Evolutionary conservation across 306 rosid genomes (phyloP).

Genomic region (Boehmeria nivea): DNA sequence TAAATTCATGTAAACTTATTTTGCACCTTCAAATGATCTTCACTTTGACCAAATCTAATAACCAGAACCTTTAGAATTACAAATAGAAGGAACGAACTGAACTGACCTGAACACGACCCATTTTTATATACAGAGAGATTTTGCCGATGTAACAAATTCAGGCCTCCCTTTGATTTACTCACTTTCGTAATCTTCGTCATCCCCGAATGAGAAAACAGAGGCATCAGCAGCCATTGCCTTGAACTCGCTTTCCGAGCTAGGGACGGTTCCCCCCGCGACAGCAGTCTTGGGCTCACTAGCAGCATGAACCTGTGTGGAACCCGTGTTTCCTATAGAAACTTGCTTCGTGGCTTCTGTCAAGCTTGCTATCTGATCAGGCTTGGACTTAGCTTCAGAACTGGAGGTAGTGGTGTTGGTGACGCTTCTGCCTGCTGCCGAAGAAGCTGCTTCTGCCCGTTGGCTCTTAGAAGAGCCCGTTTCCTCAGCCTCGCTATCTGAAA

Average conservation of each 20-base stretch:
- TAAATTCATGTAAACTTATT: slow-evolving; percentile 15
- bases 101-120: slow-evolving; percentile 1
- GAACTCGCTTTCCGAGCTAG: slow-evolving; percentile 71
- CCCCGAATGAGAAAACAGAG: slow-evolving; percentile 91
- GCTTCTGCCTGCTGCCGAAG: slow-evolving; percentile 32
- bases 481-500: slow-evolving; percentile 80
- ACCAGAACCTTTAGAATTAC: slow-evolving; percentile 25
- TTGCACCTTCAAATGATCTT: not conserved
- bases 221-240: slow-evolving; percentile 99
- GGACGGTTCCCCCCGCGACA: slow-evolving; percentile 29
- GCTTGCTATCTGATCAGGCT: slow-evolving; percentile 45
- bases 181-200: slow-evolving; percentile 91
- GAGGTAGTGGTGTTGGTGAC: slow-evolving; percentile 28
- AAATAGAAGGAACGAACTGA: slow-evolving; percentile 18
- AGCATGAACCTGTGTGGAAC: slow-evolving; percentile 24
- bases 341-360: slow-evolving; percentile 54
- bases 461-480: slow-evolving; percentile 59
- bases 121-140: slow-evolving; percentile 52
- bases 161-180: slow-evolving; percentile 38
- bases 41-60: slow-evolving; percentile 15
- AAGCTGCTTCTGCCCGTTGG: slow-evolving; percentile 43
- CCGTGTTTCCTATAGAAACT: slow-evolving; percentile 53
- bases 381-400: slow-evolving; percentile 36
- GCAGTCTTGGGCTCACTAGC: slow-evolving; percentile 43
- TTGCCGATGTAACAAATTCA: not conserved